Percentiles rank a stretch among this genome's conserved stretches.
These are phyloP conservation scores for Paxillus rubicundulus DNA, from an alignment of 768 basidiomycete species.

Conservation along the genomic window DNA sequence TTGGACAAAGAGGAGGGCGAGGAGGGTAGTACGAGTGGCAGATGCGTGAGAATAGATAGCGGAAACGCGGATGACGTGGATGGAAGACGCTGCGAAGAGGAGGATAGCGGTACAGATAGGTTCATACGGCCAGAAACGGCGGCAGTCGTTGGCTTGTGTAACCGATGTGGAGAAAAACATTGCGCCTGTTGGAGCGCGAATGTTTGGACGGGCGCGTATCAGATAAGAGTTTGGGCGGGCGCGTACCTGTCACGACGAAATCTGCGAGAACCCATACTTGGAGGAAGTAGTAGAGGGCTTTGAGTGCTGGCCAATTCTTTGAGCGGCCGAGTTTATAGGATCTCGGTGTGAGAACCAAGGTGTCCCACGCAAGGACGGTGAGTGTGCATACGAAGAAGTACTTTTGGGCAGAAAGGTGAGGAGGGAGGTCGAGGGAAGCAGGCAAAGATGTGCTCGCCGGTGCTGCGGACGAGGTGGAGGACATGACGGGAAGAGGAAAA, in stretches of 20 bases:
- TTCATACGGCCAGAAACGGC: slow-evolving; percentile 78
- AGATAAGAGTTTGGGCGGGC: not conserved
- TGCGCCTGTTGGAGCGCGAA: slow-evolving; percentile 48
- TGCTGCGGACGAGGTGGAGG: slow-evolving; percentile 1
- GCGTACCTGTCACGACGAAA: slow-evolving; percentile 68
- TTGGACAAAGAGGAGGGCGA: slow-evolving; percentile 61
- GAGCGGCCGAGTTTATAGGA: slow-evolving; percentile 68
- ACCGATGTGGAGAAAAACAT: slow-evolving; percentile 83
- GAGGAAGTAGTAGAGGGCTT: slow-evolving; percentile 72
- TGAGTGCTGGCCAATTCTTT: slow-evolving; percentile 71
- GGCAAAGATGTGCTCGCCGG: slow-evolving; percentile 40
- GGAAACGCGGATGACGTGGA: slow-evolving; percentile 76
- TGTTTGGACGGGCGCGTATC: slow-evolving; percentile 1
- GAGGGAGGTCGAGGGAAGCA: slow-evolving; percentile 65
- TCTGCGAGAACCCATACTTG: slow-evolving; percentile 77
- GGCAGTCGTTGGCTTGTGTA: slow-evolving; percentile 51
- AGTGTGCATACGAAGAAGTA: slow-evolving; percentile 89
- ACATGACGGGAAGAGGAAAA: slow-evolving; percentile 15
- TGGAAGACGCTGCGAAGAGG: slow-evolving; percentile 63
- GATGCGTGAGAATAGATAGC: slow-evolving; percentile 70
- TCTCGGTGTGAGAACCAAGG: slow-evolving; percentile 78
- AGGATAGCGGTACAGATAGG: slow-evolving; percentile 83
- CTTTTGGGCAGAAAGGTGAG: slow-evolving; percentile 82
- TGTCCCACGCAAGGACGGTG: slow-evolving; percentile 88
- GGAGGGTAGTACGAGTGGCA: slow-evolving; percentile 52